These are phyloP conservation scores for Sutorius eximius DNA, from an alignment of 1,284 basidiomycete genomes.

Conservation along the genomic window DNA sequence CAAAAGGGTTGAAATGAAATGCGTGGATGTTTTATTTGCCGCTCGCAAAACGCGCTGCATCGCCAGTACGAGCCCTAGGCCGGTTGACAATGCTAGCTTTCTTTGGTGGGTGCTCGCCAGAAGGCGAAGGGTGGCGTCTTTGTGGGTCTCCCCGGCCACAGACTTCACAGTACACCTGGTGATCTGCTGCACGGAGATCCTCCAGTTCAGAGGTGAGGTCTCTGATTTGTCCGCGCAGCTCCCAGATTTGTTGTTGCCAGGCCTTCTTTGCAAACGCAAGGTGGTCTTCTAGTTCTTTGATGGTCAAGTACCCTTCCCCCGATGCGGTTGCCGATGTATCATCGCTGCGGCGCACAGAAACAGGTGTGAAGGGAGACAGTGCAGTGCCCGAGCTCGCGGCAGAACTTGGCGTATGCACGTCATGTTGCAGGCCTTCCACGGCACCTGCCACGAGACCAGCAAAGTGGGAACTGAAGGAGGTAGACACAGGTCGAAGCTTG, in stretches of 20 bases:
- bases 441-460: constrained; percentile 54
- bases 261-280: constrained; percentile 55
- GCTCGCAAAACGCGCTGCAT: constrained; percentile 58
- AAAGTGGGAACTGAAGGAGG: constrained; percentile 71
- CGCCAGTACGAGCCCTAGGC: constrained; percentile 66
- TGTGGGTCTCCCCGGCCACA: constrained; percentile 55
- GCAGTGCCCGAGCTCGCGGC: constrained; percentile 41
- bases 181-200: constrained; percentile 45
- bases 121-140: constrained; percentile 10
- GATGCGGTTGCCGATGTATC: constrained; percentile 33
- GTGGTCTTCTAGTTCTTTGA: constrained; percentile 62
- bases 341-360: constrained; percentile 36
- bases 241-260: constrained; percentile 72
- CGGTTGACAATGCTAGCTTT: constrained; percentile 58
- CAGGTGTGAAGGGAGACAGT: constrained; percentile 56
- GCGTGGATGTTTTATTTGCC: constrained; percentile 36
- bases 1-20: constrained; percentile 7
- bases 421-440: constrained; percentile 40
- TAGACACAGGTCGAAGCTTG: constrained; percentile 73
- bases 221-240: constrained; percentile 70
- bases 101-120: constrained; percentile 21
- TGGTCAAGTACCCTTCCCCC: constrained; percentile 49
- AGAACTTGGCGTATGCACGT: constrained; percentile 50
- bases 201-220: constrained; percentile 69
- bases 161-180: constrained; percentile 50